Base-by-base conservation (phyloP, 305 asterid species). In the Fraxinus floribunda region DNA sequence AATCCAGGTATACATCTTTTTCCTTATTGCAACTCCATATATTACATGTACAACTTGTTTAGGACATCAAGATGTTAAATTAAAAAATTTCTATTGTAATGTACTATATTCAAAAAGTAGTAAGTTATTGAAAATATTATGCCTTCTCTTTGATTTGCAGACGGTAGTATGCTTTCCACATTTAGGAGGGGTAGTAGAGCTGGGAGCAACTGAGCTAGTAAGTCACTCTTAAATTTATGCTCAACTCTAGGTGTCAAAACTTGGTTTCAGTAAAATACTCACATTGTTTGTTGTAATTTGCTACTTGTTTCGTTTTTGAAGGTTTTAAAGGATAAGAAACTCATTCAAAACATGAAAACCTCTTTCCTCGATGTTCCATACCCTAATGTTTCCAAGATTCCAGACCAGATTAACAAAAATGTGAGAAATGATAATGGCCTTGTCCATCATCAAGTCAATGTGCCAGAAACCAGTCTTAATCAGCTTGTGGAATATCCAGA, bases 141-240 rank as follows among this genome's bases (percentile, higher is more conserved):
- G 34, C 11, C 68, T 55, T 36, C 39, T 73, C 80, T 64, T 76
- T 77, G 41, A 79, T 82, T 75, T 88, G 88, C 92, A 94, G 98
- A 94, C 98, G 5, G 88, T 94, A 35, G 91, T 91, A 80, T 94
- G 98, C 87, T 94, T 94, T 86, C 97, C 98, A 7, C 86, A 91
- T 85, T 84, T 89, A 76, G 97, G 91, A 80, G 98, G 98, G 11
- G 91, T 89, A 15, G 82, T 92, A 15, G 98, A 94, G 89, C 91
- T 94, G 20, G 98, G 98, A 78, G 87, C 91, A 20, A 90, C 97
- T 6, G 95, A 94, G 78, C 88, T 83, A 55, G 97, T 93, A 88
- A 83, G 97, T 34, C 68, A 13, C 44, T 75, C 11, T 77, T 68
- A 15, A 55, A 30, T 55, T 57, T 20, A 16, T 55, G 0, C 70